Conservation (phyloP, 2,329 filamentous ascomycete species). For the Knoxdaviesia capensis region DNA sequence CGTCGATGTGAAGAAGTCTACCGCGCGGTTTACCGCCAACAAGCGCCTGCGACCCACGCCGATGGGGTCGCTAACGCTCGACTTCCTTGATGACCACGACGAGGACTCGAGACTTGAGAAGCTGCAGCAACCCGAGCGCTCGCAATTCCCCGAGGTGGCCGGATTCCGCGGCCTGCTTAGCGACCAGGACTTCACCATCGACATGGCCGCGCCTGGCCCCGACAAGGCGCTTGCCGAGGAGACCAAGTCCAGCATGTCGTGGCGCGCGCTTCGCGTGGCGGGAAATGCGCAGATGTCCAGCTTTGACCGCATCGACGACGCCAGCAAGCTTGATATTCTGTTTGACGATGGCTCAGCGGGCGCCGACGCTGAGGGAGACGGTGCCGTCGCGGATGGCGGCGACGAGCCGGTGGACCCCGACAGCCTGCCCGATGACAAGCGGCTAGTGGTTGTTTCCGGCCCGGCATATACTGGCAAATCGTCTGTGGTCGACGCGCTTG, state of each 20-base stretch:
- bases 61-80: slow-evolving; percentile 54
- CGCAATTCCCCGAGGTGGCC: slow-evolving; percentile 47
- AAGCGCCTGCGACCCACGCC: slow-evolving; percentile 50
- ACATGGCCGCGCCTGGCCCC: slow-evolving; percentile 49
- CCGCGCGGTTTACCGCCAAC: slow-evolving; percentile 44
- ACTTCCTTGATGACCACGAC: slow-evolving; percentile 46
- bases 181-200: slow-evolving; percentile 67
- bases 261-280: slow-evolving; percentile 71
- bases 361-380: slow-evolving; percentile 15
- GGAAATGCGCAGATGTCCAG: slow-evolving; percentile 50
- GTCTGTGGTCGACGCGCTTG: slow-evolving; percentile 39
- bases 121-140: slow-evolving; percentile 45
- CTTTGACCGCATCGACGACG: slow-evolving; percentile 78
- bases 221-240: slow-evolving; percentile 37
- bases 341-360: slow-evolving; percentile 22
- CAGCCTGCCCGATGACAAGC: slow-evolving; percentile 24
- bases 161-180: slow-evolving; percentile 55
- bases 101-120: slow-evolving; percentile 40
- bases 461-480: slow-evolving; percentile 42
- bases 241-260: slow-evolving; percentile 71
- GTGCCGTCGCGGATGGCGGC: slow-evolving; percentile 15
- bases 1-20: slow-evolving; percentile 44
- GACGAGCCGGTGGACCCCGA: slow-evolving; percentile 9
- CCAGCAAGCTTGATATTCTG: slow-evolving; percentile 44
- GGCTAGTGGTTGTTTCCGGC: slow-evolving; percentile 47